A percentile compares a stretch with the other conserved stretches of the same genome.
Conservation (phyloP, 345 rosid species). For the Microthlaspi erraticum region DNA sequence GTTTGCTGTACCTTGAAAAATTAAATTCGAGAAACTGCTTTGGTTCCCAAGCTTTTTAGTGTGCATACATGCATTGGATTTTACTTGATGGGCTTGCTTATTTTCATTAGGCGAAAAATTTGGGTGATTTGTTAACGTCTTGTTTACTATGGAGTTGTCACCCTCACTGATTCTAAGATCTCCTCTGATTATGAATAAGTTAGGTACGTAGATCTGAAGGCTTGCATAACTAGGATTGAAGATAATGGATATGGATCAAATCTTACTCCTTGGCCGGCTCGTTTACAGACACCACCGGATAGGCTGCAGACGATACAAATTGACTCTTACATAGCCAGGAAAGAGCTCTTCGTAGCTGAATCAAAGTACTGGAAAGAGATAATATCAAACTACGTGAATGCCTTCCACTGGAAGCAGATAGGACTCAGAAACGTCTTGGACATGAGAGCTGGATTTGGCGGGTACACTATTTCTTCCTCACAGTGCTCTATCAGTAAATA, state of each 20-base stretch:
- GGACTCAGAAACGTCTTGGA: constrained; percentile 95
- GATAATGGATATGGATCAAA: constrained; percentile 87
- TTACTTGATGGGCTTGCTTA: constrained; percentile 23
- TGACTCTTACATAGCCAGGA: constrained; percentile 88
- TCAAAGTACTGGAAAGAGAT: constrained; percentile 89
- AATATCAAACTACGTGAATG: constrained; percentile 72
- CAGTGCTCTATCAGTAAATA: neutral
- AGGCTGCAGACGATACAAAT: constrained; percentile 86
- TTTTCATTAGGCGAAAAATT: constrained; percentile 20
- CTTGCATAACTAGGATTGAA: constrained; percentile 83
- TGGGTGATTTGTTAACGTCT: neutral
- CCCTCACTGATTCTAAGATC: constrained; percentile 13
- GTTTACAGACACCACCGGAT: constrained; percentile 81
- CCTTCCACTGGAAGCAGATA: constrained; percentile 78
- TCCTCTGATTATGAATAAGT: constrained; percentile 16
- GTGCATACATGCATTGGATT: neutral
- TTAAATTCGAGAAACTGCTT: neutral
- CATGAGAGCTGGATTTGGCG: constrained; percentile 98
- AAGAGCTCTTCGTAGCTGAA: constrained; percentile 84
- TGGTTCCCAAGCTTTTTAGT: neutral
- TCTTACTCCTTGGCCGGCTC: constrained; percentile 79
- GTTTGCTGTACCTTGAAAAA: neutral
- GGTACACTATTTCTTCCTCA: constrained; percentile 56
- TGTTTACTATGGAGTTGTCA: constrained; percentile 23
- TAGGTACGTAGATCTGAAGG: constrained; percentile 86